A percentile compares a stretch with the other conserved stretches of the same genome.
Conservation (phyloP, 495 filamentous ascomycete species). For the Tetracladium marchalianum region DNA sequence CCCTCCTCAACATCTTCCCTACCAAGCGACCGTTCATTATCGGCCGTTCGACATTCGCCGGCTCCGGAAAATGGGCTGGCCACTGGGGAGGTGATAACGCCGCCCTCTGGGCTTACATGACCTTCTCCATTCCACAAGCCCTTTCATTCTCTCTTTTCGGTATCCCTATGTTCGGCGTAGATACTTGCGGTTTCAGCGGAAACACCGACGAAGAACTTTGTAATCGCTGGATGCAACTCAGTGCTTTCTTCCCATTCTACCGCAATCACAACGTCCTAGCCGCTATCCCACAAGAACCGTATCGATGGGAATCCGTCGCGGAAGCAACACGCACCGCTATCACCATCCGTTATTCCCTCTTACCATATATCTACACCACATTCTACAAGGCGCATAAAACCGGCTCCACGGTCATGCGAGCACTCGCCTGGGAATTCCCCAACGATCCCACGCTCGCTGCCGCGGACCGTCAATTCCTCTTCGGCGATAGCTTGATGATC, state of each 20-base stretch:
- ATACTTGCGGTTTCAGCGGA: conserved; percentile 70
- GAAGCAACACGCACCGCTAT: conserved; percentile 60
- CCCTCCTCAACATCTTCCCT: conserved; percentile 50
- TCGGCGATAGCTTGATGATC: conserved; percentile 62
- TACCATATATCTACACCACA: conserved; percentile 78
- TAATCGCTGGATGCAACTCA: conserved; percentile 78
- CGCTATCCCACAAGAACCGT: conserved; percentile 64
- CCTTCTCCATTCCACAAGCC: conserved; percentile 72
- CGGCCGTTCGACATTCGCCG: conserved; percentile 72
- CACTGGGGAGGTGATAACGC: conserved; percentile 87
- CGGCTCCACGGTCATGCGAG: conserved; percentile 71
- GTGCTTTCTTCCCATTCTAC: conserved; percentile 84
- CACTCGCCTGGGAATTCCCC: conserved; percentile 77
- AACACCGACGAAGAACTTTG: conserved; percentile 71
- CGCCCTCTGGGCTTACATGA: conserved; percentile 59
- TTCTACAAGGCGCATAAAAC: conserved; percentile 59
- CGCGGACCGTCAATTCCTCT: conserved; percentile 67
- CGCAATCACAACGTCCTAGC: conserved; percentile 67
- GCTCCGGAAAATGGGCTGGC: conserved; percentile 69
- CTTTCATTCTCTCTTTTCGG: conserved; percentile 73
- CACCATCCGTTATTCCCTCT: conserved; percentile 59
- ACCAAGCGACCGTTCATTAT: conserved; percentile 78
- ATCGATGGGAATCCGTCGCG: conserved; percentile 59
- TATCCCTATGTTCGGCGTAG: conserved; percentile 80
- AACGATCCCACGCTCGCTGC: conserved; percentile 59